Evolutionary conservation across 169 alveolate species (phyloP).

Genomic region (Plasmodium coatneyi): DNA sequence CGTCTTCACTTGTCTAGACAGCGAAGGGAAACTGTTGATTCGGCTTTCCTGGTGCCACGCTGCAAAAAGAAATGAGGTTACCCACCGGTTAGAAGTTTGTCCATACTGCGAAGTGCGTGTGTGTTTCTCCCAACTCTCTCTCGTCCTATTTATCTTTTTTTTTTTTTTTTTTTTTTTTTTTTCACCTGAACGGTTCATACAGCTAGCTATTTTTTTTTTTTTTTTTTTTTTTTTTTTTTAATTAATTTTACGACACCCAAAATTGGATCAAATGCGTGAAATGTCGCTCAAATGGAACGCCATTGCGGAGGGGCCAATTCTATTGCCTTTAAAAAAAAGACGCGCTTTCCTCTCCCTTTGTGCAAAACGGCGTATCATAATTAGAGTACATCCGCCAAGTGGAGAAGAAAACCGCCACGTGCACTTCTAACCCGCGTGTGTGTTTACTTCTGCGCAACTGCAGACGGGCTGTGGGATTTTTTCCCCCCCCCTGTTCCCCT

Average conservation of each 20-base stretch:
- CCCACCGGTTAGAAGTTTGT: background rate
- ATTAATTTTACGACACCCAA: background rate
- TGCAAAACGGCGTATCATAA: background rate
- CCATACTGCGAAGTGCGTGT: background rate
- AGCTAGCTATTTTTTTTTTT: background rate
- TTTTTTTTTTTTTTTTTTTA: background rate
- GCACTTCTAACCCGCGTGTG: background rate
- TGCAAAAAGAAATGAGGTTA: background rate
- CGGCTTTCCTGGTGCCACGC: background rate
- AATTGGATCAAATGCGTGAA: background rate
- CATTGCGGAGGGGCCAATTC: background rate
- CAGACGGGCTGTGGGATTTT: background rate
- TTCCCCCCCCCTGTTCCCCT: background rate
- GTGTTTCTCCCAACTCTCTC: background rate
- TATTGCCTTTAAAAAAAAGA: background rate
- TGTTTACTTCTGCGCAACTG: no score
- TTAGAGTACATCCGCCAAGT: background rate
- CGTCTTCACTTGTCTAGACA: background rate
- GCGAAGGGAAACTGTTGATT: background rate
- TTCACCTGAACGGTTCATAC: background rate
- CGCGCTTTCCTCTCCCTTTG: background rate
- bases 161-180: background rate
- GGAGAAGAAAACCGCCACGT: background rate
- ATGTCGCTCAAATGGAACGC: background rate
- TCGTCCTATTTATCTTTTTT: background rate